phyloP scores from a whole-genome alignment of 495 filamentous ascomycete genomes.

The Cercophora newfieldiana region DNA sequence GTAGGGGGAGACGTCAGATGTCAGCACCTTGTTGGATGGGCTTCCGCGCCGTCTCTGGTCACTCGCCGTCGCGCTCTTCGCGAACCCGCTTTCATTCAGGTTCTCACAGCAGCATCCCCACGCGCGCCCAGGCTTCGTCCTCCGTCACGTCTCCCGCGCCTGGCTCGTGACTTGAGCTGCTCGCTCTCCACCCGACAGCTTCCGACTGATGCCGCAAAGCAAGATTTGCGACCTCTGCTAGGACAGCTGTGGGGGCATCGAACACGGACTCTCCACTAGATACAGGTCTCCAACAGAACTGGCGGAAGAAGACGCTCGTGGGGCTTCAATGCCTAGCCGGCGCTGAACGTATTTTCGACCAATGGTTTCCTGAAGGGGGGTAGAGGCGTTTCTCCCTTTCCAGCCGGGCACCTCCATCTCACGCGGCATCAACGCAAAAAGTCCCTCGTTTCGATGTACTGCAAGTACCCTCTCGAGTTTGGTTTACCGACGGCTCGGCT shows the following conservation, averaged over 20 bases:
- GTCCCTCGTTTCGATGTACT: background rate
- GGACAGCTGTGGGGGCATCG: background rate
- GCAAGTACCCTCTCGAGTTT: background rate
- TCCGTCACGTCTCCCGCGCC: background rate
- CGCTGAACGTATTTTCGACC: background rate
- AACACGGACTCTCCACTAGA: too few relatives aligned
- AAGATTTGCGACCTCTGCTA: background rate
- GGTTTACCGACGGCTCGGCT: background rate
- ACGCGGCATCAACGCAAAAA: background rate
- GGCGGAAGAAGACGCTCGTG: background rate
- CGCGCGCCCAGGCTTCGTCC: background rate
- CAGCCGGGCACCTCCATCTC: background rate
- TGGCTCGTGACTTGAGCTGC: background rate
- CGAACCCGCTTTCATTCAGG: background rate
- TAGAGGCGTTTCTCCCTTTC: background rate
- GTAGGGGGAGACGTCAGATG: slow-evolving; percentile 8
- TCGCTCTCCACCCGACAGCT: background rate
- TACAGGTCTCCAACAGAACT: background rate
- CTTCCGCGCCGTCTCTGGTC: background rate
- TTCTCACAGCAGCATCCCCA: background rate
- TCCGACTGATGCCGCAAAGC: background rate
- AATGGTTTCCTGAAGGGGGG: background rate
- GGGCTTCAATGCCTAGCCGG: background rate
- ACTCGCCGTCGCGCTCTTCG: background rate
- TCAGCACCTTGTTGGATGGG: slow-evolving; percentile 9